These are phyloP conservation scores for Neocucurbitaria cava DNA, from an alignment of 2,329 filamentous ascomycete genomes.

Conservation along the genomic window DNA sequence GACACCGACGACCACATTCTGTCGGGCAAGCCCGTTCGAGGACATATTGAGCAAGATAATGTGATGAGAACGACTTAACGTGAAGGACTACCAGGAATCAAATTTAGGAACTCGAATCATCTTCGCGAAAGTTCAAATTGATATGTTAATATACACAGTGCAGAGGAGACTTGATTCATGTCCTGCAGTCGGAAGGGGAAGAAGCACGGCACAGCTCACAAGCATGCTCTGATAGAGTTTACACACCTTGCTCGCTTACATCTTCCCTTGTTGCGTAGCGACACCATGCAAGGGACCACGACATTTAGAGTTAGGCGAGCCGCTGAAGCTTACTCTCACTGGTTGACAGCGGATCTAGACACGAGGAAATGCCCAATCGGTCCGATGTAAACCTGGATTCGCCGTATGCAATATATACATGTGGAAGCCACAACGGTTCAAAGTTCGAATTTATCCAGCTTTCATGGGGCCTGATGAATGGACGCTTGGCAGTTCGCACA, in stretches of 20 bases:
- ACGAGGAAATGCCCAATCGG: no score
- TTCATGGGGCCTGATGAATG: no score
- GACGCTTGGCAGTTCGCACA: no score
- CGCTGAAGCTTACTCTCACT: background rate
- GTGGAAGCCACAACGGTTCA: no score
- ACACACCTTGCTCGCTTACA: background rate
- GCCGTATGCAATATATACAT: no score
- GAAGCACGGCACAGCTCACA: background rate
- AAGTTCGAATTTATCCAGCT: no score
- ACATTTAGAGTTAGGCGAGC: background rate
- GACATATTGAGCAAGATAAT: background rate
- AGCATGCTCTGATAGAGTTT: background rate
- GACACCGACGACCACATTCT: constrained; percentile 17
- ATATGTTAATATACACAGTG: background rate
- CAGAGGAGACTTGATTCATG: background rate
- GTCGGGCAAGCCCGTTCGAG: constrained; percentile 1
- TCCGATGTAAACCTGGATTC: no score
- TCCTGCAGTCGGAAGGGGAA: background rate
- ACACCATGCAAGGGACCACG: background rate
- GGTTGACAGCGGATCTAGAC: no score
- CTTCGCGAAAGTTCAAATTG: no score
- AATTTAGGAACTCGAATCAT: no score
- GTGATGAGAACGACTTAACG: background rate
- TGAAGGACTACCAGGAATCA: background rate
- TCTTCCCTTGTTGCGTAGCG: background rate